Base-by-base conservation (phyloP, 768 basidiomycete genomes). In the Mycena sanguinolenta region DNA sequence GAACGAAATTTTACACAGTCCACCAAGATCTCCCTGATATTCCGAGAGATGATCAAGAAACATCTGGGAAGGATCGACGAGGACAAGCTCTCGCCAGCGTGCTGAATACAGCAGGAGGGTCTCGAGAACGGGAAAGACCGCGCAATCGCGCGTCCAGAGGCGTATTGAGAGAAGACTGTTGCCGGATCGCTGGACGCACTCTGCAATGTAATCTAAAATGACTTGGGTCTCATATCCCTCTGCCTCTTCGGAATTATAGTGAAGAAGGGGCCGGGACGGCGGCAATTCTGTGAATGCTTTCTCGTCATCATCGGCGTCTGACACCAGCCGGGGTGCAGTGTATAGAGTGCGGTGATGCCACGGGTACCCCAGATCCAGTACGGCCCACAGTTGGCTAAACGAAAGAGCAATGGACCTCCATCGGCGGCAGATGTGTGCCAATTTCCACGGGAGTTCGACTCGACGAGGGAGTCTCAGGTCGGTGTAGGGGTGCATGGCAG, bases 351-450 rank as follows among this genome's bases (percentile, higher is more conserved):
- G 12, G n/a, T 12, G 36, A 25, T 16, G 9, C 23, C 30, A 10
- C 21, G 12, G 21, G 9, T 32, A n/a, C 12, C 34, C n/a, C 0
- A 57, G 21, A 46, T 59, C 42, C 17, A 59, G 42, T 8, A 55
- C 28, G 12, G n/a, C 4, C 53, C 67, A 68, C 53, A 68, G 14
- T 23, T 50, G 52, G 32, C 59, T 54, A 9, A 68, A 53, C 1
- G 67, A 68, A 5, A 62, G 53, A 10, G 67, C 36, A 19, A 68
- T 13, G 16, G 44, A n/a, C 30, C 67, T 55, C 67, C 67, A 68
- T 5, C 27, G 16, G 23, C 54, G 38, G 32, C 67, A 68, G 13
- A 68, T 68, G 2, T 69, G 67, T 6, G 44, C 67, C 32, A 69
- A 44, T 23, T 23, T 58, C 67, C 67, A 63, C 2, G 67, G 67